phyloP scores from a whole-genome alignment of 148 eudicot genomes.

The Agrostemma githago region DNA sequence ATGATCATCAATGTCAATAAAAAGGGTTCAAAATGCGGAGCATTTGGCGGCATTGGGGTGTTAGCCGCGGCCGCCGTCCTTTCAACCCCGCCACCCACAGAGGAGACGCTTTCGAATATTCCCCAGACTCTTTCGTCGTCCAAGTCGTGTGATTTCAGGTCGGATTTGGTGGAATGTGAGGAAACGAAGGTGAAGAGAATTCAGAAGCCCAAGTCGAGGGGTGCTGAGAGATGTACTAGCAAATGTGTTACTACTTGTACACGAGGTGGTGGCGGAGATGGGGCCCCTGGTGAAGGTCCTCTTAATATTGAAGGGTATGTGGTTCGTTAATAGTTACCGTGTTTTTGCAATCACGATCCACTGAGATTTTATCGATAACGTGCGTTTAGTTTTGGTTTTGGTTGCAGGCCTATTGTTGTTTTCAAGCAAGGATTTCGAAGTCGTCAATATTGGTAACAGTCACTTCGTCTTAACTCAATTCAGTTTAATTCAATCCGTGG shows the following conservation, averaged over 20 bases:
- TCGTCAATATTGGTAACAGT: slow-evolving; percentile 62
- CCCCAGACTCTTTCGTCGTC: slow-evolving; percentile 53
- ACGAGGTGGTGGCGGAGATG: slow-evolving; percentile 72
- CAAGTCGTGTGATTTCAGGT: slow-evolving; percentile 17
- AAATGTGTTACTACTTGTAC: slow-evolving; percentile 82
- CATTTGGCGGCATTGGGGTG: slow-evolving; percentile 25
- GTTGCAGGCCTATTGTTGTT: slow-evolving; percentile 65
- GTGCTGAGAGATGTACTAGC: slow-evolving; percentile 70
- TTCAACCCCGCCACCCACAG: slow-evolving; percentile 28
- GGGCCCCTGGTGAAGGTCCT: slow-evolving; percentile 91
- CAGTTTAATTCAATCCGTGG: too few species aligned
- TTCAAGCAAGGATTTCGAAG: slow-evolving; percentile 79
- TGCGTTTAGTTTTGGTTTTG: slow-evolving; percentile 11
- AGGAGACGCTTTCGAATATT: slow-evolving; percentile 63
- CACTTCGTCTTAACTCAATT: too few species aligned
- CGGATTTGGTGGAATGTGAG: slow-evolving; percentile 33
- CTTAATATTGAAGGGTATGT: slow-evolving; percentile 55
- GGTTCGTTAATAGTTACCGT: not conserved
- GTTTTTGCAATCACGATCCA: not conserved
- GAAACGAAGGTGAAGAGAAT: slow-evolving; percentile 46
- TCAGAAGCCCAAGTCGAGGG: slow-evolving; percentile 79
- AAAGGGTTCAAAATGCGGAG: slow-evolving; percentile 7
- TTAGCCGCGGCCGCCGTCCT: slow-evolving; percentile 35
- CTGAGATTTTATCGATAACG: not conserved
- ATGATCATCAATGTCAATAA: not conserved